Base-by-base conservation (phyloP, 2,329 filamentous ascomycete genomes). In the Exophiala bonariae region DNA sequence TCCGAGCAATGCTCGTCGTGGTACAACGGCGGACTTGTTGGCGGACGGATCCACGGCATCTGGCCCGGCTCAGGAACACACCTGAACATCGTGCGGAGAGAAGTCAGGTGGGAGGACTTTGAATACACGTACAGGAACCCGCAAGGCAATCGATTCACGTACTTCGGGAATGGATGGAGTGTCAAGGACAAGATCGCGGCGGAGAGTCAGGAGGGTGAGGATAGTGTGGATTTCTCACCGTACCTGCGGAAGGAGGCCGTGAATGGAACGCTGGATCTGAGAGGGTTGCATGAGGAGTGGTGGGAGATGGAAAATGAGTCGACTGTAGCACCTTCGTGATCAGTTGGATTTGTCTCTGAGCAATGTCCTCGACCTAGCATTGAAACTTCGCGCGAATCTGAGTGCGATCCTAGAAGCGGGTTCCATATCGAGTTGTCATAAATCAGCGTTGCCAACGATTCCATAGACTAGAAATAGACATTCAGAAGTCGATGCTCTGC, bases 1-100 rank as follows among this genome's bases (percentile, higher is more conserved):
- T 16, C n/a, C 10, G 38, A 41, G 38, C 26, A 41, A 8, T 89
- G 85, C 61, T 81, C 78, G 31, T 85, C 80, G 0, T 89, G 86
- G 86, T 86, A 85, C 49, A 89, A 89, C 50, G 81, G 84, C 11
- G 81, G 81, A 0, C 67, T 67, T 4, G 77, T 83, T 0, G 84
- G 83, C 0, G 77, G 74, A 0, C 69, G 82, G 3, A 81, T 89
- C 18, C 82, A 86, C 53, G 85, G 84, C 0, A 61, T 86, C 6
- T 89, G 85, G 79, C 86, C 86, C 0, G 85, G 85, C 0, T 85
- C 80, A 56, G 83, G 82, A 1, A 72, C 77, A 0, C 81, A 85
- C 57, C 66, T 81, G 30, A 83, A 82, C 2, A 74, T 79, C 13
- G 72, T 85, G 7, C 70, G 81, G 22, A 69, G 61, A 14, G 74